phyloP scores from a whole-genome alignment of 192 early-diverging fungal species.

The Coemansia sp. region DNA sequence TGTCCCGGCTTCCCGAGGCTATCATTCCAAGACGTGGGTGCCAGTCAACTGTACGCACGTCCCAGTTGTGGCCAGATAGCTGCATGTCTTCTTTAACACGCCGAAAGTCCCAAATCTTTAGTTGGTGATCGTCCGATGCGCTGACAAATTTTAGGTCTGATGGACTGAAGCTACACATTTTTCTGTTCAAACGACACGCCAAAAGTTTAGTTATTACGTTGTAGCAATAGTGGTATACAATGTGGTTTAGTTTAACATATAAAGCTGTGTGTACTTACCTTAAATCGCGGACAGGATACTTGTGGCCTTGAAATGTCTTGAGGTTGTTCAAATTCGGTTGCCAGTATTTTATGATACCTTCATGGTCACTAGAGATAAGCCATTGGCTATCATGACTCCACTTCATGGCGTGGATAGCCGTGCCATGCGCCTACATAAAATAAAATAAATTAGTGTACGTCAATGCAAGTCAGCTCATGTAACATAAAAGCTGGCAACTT shows the following conservation, averaged over 20 bases:
- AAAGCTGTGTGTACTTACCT: constrained; percentile 59
- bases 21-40: constrained; percentile 90
- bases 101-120: constrained; percentile 97
- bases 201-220: background rate
- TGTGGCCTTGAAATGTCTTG: constrained; percentile 83
- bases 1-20: constrained; percentile 94
- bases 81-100: constrained; percentile 75
- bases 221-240: background rate
- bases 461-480: background rate
- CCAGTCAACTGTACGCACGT: constrained; percentile 97
- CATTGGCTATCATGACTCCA: constrained; percentile 96
- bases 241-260: constrained; percentile 12
- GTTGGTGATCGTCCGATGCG: constrained; percentile 89
- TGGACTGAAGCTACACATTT: constrained; percentile 82
- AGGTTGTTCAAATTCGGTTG: constrained; percentile 93
- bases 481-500: constrained; percentile 8
- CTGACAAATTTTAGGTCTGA: constrained; percentile 91
- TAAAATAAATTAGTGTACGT: background rate
- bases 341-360: constrained; percentile 96
- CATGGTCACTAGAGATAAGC: constrained; percentile 91
- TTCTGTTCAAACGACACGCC: no score
- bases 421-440: constrained; percentile 70
- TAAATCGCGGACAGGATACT: constrained; percentile 86
- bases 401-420: constrained; percentile 89
- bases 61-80: constrained; percentile 91